Evolutionary conservation across 176 grass and related monocot genomes (phyloP), one percentile per base, ranked within the genome.

Genomic region (Elymus sibiricus): DNA sequence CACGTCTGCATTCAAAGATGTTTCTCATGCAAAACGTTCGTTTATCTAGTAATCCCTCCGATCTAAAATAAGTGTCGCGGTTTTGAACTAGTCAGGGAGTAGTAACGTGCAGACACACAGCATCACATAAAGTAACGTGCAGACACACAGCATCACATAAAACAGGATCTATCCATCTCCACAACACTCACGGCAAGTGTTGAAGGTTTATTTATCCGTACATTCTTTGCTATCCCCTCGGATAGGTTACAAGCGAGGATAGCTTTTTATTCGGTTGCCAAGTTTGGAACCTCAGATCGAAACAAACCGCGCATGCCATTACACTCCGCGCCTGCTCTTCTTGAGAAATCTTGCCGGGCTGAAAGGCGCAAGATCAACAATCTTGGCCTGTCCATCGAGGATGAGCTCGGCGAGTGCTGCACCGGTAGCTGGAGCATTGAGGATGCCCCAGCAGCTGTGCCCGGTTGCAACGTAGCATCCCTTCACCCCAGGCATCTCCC

Each of bases 381-480:
- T 95, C 63, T 78, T 89, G 0, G 91, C 67, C 14, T 86, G 58
- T 3, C 92, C 96, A 11, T 98, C 92, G 14, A 98, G 86, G 79
- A 98, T 95, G 83, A 98, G 90, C 70, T 95, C 96, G 0, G 93
- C 88, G 0, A 98, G 90, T 0, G 92, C 84, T 0, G 96, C 92
- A 7, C 93, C 96, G 7, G 96, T 98, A 61, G 84, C 96, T 0
- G 92, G 96, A 80, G 79, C 97, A 79, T 95, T 95, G 29, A 98
- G 93, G 69, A 95, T 98, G 1, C 94, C 90, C 97, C 96, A 98
- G 88, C 92, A 95, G 87, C 82, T 95, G 81, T 98, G 97, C 16
- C 97, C 93, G 0, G 93, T 98, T 22, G 92, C 97, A 6, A 98
- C 88, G 25, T 95, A 98, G 86, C 94, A 92, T 16, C 92, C 86